These are phyloP conservation scores for Populus ilicifolia DNA, from an alignment of 345 rosid genomes.

Conservation along the genomic window DNA sequence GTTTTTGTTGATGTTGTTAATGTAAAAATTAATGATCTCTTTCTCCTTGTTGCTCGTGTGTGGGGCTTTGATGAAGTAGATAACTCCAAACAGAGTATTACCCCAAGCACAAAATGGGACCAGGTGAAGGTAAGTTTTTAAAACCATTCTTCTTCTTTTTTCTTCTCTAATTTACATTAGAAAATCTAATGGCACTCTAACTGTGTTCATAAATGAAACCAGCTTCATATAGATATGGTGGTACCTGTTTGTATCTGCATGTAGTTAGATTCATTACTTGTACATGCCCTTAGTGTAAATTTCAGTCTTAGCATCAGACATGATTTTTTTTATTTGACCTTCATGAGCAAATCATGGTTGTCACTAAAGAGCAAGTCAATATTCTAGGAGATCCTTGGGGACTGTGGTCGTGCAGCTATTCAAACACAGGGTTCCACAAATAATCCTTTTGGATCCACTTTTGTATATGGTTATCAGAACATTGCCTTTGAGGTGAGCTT, in stretches of 20 bases:
- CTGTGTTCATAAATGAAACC: too few species aligned
- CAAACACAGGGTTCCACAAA: slow-evolving; percentile 92
- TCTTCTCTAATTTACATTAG: not conserved
- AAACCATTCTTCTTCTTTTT: not conserved
- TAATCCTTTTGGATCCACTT: slow-evolving; percentile 96
- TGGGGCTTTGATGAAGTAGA: slow-evolving; percentile 46
- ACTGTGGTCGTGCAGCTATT: slow-evolving; percentile 94
- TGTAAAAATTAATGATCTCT: slow-evolving; percentile 4
- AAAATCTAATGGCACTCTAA: too few species aligned
- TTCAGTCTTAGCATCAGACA: not conserved
- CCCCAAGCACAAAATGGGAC: slow-evolving; percentile 88
- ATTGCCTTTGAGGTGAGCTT: slow-evolving; percentile 84
- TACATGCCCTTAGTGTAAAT: not conserved
- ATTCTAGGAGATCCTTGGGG: slow-evolving; percentile 83
- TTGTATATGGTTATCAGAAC: slow-evolving; percentile 90
- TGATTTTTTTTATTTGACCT: too few species aligned
- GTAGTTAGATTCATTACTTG: too few species aligned
- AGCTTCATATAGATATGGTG: too few species aligned
- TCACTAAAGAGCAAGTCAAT: slow-evolving; percentile 1
- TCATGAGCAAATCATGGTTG: not conserved
- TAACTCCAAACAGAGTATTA: slow-evolving; percentile 53
- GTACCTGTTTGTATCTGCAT: too few species aligned
- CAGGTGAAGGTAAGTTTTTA: slow-evolving; percentile 73
- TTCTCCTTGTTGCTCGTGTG: slow-evolving; percentile 27
- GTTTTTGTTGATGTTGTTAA: not conserved